A percentile compares a stretch with the other conserved stretches of the same genome.
Conservation (phyloP, 257 asterid genomes). For the Pogostemon cablin region DNA sequence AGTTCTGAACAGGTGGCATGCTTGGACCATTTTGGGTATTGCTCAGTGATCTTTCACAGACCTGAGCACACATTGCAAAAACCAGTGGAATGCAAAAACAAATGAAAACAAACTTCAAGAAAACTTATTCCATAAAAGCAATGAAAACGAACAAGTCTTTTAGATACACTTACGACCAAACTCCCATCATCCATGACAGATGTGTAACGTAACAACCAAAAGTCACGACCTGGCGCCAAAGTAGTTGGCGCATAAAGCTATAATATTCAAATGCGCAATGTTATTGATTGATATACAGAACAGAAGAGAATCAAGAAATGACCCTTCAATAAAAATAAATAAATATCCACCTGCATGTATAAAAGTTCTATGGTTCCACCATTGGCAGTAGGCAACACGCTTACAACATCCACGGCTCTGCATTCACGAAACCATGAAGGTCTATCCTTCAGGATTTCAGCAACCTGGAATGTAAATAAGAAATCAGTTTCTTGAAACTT, state of each 20-base stretch:
- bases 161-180: constrained; percentile 60
- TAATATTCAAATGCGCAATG: constrained; percentile 13
- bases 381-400: constrained; percentile 88
- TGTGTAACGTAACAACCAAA: constrained; percentile 83
- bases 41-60: constrained; percentile 84
- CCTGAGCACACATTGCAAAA: constrained; percentile 42
- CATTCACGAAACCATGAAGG: constrained; percentile 96
- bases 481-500: neutral
- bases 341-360: constrained; percentile 74
- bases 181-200: constrained; percentile 92
- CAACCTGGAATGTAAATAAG: constrained; percentile 54
- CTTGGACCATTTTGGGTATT: constrained; percentile 85
- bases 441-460: constrained; percentile 95
- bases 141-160: neutral
- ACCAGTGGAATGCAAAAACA: neutral
- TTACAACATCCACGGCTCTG: constrained; percentile 79
- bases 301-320: neutral
- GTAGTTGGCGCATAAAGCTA: constrained; percentile 92
- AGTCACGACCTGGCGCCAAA: constrained; percentile 93
- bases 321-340: neutral
- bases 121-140: neutral
- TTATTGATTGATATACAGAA: neutral
- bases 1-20: constrained; percentile 84
- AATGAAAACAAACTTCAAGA: neutral
- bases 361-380: constrained; percentile 97